Evolutionary conservation across 2,329 filamentous ascomycete genomes (phyloP), one percentile per base, ranked within the genome.

Genomic region (Calonectria honghensis): DNA sequence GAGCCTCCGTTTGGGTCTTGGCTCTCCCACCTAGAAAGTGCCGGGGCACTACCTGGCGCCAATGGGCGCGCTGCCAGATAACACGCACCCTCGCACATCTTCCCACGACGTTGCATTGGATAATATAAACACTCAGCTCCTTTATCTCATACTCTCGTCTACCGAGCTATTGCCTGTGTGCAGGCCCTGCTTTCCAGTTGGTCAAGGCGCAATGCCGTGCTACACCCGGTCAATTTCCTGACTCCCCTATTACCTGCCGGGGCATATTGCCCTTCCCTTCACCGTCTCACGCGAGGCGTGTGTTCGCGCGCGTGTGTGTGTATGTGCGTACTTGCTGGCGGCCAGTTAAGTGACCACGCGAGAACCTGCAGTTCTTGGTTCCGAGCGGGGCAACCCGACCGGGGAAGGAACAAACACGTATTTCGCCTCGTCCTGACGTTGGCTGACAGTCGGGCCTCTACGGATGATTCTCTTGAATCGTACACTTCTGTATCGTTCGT

Each of bases 41-140:
- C 57, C 57, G 57, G 51, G 18, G 59, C 50, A 69, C 59, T 31
- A 64, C 73, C 68, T 67, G 35, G 76, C 76, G 74, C 79, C 79
- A 80, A 80, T 80, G 71, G 51, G 72, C 70, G 68, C 37, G 39
- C 70, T 57, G 41, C 68, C 39, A 72, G 71, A 75, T 76, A 79
- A 76, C 78, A 78, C 77, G 77, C 72, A 41, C 71, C 71, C 65
- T 69, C 27, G 32, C 32, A 32, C 31, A 13, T 13, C 18, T 32
- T 57, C 29, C 52, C 52, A 31, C 52, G 52, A 63, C 35, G 57
- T 63, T 63, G 20, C 57, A 41, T 63, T 63, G 57, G 57, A 39
- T 24, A 63, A 63, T 63, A 57, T 57, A 41, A 41, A 41, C 57
- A 63, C 35, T 29, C 57, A 41, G 32, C 57, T 41, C 32, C 57